Conservation (phyloP, 352 stramenopile genomes). For the Plasmopara halstedii region DNA sequence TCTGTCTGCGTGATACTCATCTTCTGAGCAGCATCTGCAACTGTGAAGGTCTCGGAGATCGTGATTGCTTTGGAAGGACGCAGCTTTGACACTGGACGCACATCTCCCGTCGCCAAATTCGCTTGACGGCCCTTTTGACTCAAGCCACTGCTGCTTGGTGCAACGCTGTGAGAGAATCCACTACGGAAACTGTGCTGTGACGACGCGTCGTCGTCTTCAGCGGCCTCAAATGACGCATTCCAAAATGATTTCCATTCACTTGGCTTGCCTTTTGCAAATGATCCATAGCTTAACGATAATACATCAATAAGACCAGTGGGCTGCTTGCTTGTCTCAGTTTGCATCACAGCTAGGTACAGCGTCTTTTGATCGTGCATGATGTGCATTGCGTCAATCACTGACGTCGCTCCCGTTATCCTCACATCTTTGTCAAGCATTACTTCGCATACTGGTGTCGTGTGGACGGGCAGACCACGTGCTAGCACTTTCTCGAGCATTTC, state of each 20-base stretch:
- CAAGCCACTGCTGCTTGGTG: conserved; percentile 24
- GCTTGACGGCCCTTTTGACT: conserved; percentile 38
- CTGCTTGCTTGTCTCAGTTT: conserved; percentile 54
- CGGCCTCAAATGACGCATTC: conserved; percentile 81
- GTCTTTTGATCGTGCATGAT: conserved; percentile 85
- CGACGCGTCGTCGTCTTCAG: conserved; percentile 66
- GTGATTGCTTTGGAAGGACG: conserved; percentile 87
- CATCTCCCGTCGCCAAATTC: conserved; percentile 61
- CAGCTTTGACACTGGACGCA: conserved; percentile 88
- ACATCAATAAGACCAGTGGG: conserved; percentile 81
- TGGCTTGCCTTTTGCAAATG: conserved; percentile 81
- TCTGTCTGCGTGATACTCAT: conserved; percentile 88
- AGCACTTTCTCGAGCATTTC: conserved; percentile 96
- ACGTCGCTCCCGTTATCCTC: conserved; percentile 55
- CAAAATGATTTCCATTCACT: conserved; percentile 87
- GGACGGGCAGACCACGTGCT: conserved; percentile 86
- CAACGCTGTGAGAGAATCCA: conserved; percentile 50
- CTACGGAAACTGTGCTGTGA: conserved; percentile 81
- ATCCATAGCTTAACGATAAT: conserved; percentile 83
- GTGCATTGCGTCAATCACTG: conserved; percentile 84
- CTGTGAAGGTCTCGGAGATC: conserved; percentile 72
- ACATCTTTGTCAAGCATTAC: conserved; percentile 84
- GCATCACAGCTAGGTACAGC: conserved; percentile 75
- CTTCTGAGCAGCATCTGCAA: conserved; percentile 86
- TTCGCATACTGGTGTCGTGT: conserved; percentile 88